A percentile compares a stretch with the other conserved stretches of the same genome.
Conservation (phyloP, 2,329 filamentous ascomycete genomes). For the Trichophaea hybrida region DNA sequence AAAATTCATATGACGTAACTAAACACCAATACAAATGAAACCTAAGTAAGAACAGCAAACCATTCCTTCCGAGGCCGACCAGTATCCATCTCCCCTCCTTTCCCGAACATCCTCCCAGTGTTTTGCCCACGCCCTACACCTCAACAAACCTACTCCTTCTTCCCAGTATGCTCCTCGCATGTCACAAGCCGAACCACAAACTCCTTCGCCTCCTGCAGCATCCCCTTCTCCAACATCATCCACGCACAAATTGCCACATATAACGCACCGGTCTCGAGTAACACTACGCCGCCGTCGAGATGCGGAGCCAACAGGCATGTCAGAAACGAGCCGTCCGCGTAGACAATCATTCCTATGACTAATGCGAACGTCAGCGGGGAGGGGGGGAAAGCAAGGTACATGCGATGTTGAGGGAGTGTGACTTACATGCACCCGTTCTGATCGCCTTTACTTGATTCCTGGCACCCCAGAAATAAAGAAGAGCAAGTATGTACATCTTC, state of each 20-base stretch:
- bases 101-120: too few species aligned
- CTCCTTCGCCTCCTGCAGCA: not conserved
- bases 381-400: not conserved
- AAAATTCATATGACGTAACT: too few species aligned
- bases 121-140: too few species aligned
- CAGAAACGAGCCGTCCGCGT: not conserved
- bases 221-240: not conserved
- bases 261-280: not conserved
- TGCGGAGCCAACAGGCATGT: not conserved
- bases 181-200: not conserved
- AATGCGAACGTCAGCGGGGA: too few species aligned
- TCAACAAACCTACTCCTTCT: too few species aligned
- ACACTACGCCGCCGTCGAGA: not conserved
- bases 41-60: too few species aligned
- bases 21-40: too few species aligned
- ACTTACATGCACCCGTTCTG: not conserved
- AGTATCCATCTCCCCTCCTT: too few species aligned
- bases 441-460: not conserved
- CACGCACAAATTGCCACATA: not conserved
- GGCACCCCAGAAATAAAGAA: not conserved
- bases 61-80: too few species aligned
- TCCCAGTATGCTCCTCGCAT: too few species aligned
- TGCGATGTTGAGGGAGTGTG: not conserved
- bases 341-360: not conserved
- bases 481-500: not conserved